A percentile compares a stretch with the other conserved stretches of the same genome.
phyloP scores from a whole-genome alignment of 2,329 filamentous ascomycete species.

The Trichothecium roseum region DNA sequence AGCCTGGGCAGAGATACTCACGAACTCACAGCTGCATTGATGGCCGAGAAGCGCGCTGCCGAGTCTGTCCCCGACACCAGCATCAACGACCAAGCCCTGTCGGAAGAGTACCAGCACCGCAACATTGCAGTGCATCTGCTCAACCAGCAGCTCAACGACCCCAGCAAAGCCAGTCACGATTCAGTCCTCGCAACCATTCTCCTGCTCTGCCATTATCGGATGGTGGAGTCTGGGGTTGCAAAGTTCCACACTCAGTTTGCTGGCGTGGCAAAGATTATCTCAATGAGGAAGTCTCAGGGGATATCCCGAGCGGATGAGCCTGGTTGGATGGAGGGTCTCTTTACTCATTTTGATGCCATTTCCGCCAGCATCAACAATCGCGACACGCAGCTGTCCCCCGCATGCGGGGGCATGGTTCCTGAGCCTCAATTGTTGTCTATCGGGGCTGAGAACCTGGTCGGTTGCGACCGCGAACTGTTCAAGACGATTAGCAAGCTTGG shows the following conservation, averaged over 20 bases:
- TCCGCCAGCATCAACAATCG: conserved; percentile 86
- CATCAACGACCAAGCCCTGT: conserved; percentile 52
- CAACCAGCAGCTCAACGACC: conserved; percentile 74
- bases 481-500: conserved; percentile 76
- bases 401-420: conserved; percentile 28
- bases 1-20: conserved; percentile 47
- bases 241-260: conserved; percentile 92
- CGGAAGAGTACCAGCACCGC: conserved; percentile 77
- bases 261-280: conserved; percentile 81
- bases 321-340: conserved; percentile 85
- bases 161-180: conserved; percentile 66
- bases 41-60: conserved; percentile 33
- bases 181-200: conserved; percentile 81
- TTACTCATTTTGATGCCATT: conserved; percentile 91
- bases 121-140: conserved; percentile 70
- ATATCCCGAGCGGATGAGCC: conserved; percentile 51
- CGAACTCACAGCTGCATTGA: conserved; percentile 35
- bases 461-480: conserved; percentile 81
- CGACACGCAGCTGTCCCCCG: conserved; percentile 64
- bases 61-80: conserved; percentile 36
- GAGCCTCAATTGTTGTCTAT: conserved; percentile 31
- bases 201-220: conserved; percentile 82
- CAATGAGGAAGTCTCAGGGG: conserved; percentile 54
- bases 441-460: conserved; percentile 73
- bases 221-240: conserved; percentile 85